Base-by-base conservation (phyloP, 495 filamentous ascomycete species). In the Penicillium psychrofluorescens region DNA sequence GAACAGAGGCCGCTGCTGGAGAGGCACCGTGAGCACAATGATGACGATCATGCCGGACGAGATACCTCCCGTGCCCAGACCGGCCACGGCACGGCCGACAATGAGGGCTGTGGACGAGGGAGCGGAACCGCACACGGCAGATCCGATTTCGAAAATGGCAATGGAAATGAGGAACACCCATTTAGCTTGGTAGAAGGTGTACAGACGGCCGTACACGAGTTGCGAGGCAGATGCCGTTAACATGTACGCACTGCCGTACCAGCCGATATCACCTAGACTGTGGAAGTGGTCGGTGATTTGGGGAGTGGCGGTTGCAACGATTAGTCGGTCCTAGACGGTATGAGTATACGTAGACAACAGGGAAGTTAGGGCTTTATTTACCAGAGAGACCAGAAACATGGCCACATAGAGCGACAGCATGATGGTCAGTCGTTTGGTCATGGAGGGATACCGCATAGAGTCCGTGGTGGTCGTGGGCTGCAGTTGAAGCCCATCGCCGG, bases 221-320 rank as follows among this genome's bases (percentile, higher is more conserved):
- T 72, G 64, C 42, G 76, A 71, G 16, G 62, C 63, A 36, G 66
- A 66, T 29, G 61, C 62, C 1, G 73, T 70, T 15, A 81, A 43
- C 31, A 78, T 48, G 48, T 78, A 79, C 5, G 68, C 68, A 29
- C 65, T 63, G 0, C 67, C 70, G 42, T 81, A 81, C 74, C 78
- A 80, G 29, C 70, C 68, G 13, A 57, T 79, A 76, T 85, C 82
- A 12, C 65, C 61, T 0, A 85, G 56, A 8, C 77, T 70, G 15
- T 83, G 65, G 62, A 88, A 88, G 35, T 80, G 59, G 50, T 83
- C 74, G 0, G 83, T 80, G 50, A 87, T 86, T 36, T 71, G 68
- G 9, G 83, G 84, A 42, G 85, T 84, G 15, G 83, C 83, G 0
- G 83, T 86, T 4, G 80, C 78, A 44, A 87, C 84, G 51, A 87